These are phyloP conservation scores for Aspergillus udagawae DNA, from an alignment of 2,329 filamentous ascomycete species.

Conservation along the genomic window DNA sequence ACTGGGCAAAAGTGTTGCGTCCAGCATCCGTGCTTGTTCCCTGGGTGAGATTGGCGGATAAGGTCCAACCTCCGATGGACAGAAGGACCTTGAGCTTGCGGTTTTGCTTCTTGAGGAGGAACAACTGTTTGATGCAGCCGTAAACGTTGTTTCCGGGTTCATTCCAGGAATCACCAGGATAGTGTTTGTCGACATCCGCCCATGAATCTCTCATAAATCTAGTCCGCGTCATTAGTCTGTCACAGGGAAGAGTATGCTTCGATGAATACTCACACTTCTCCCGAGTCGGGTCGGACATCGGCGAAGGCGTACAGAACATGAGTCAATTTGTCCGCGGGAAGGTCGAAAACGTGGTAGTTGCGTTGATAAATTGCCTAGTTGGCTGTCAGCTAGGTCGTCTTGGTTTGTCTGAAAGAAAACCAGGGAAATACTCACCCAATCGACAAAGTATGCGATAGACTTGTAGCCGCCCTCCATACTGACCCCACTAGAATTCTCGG, in stretches of 20 bases:
- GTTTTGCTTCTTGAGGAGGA: slow-evolving; percentile 69
- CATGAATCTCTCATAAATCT: slow-evolving; percentile 61
- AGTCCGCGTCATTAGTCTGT: slow-evolving; percentile 7
- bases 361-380: slow-evolving; percentile 75
- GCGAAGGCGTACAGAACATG: slow-evolving; percentile 88
- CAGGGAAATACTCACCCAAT: slow-evolving; percentile 35
- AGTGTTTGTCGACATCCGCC: slow-evolving; percentile 67
- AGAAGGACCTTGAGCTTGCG: slow-evolving; percentile 74
- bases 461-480: slow-evolving; percentile 27
- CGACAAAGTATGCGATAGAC: slow-evolving; percentile 42
- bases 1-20: slow-evolving; percentile 63
- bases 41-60: slow-evolving; percentile 69
- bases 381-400: not conserved
- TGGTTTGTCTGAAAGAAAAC: not conserved
- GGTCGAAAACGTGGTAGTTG: slow-evolving; percentile 74
- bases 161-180: slow-evolving; percentile 62
- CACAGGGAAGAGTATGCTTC: not conserved
- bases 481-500: slow-evolving; percentile 10
- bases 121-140: slow-evolving; percentile 73
- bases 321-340: slow-evolving; percentile 75
- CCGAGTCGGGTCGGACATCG: slow-evolving; percentile 72
- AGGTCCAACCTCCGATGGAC: slow-evolving; percentile 78
- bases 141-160: slow-evolving; percentile 70
- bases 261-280: slow-evolving; percentile 62
- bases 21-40: slow-evolving; percentile 62